These are phyloP conservation scores for Aspergillus udagawae DNA, from an alignment of 2,329 filamentous ascomycete genomes.

Conservation along the genomic window DNA sequence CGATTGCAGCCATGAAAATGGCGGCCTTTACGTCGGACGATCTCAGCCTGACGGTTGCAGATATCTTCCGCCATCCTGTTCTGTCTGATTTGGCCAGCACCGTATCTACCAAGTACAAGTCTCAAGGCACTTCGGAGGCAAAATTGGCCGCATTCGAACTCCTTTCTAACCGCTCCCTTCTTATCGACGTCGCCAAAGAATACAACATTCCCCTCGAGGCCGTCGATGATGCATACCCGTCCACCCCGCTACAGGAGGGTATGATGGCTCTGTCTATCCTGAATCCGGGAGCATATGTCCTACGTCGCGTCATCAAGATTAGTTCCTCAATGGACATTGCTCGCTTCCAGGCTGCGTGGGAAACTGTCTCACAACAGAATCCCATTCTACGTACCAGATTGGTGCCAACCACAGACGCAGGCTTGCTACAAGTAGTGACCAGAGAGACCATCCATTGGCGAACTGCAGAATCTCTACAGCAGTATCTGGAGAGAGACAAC, in stretches of 20 bases:
- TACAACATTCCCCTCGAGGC: background rate
- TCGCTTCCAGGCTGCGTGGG: constrained; percentile 37
- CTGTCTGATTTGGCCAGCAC: constrained; percentile 46
- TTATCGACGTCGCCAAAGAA: background rate
- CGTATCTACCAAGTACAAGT: background rate
- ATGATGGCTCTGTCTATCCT: constrained; percentile 35
- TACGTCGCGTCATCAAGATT: constrained; percentile 30
- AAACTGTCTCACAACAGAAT: constrained; percentile 26
- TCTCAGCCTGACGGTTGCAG: constrained; percentile 20
- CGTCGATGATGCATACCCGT: constrained; percentile 25
- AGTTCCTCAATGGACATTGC: constrained; percentile 22
- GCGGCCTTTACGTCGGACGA: constrained; percentile 9
- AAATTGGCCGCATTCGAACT: background rate
- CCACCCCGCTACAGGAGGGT: constrained; percentile 38
- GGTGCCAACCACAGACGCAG: constrained; percentile 13
- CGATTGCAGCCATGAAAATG: constrained; percentile 26
- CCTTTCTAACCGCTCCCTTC: background rate
- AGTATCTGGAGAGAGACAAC: constrained; percentile 7
- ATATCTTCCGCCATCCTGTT: constrained; percentile 21
- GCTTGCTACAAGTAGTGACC: constrained; percentile 24
- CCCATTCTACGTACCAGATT: constrained; percentile 43
- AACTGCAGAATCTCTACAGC: constrained; percentile 5
- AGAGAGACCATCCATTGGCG: constrained; percentile 18
- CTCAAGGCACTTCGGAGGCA: background rate
- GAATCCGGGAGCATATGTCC: constrained; percentile 35